Evolutionary conservation across 2,329 filamentous ascomycete species (phyloP).

Genomic region (Pezicula rhizophila): DNA sequence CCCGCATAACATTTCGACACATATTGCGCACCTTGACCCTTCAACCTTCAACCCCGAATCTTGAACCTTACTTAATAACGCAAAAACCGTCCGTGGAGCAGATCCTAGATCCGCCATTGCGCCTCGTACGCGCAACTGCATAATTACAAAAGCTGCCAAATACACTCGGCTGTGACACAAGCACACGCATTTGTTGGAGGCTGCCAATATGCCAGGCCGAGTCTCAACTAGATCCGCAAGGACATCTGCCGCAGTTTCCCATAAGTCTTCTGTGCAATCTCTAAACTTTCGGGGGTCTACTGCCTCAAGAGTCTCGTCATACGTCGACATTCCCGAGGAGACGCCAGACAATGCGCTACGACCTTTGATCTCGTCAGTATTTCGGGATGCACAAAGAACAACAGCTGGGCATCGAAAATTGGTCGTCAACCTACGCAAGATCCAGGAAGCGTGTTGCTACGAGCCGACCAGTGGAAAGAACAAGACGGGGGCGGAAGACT

Average conservation of each 20-base stretch:
- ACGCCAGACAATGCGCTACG: conserved; percentile 65
- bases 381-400: conserved; percentile 79
- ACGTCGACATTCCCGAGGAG: conserved; percentile 61
- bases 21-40: no score
- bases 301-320: conserved; percentile 30
- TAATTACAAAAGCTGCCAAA: background rate
- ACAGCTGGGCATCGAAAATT: conserved; percentile 88
- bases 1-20: no score
- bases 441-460: conserved; percentile 79
- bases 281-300: conserved; percentile 34
- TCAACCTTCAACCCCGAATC: no score
- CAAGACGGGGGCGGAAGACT: conserved; percentile 52
- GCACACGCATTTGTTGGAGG: background rate
- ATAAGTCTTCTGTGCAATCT: conserved; percentile 34
- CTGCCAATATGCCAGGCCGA: conserved; percentile 38
- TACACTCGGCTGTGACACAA: background rate
- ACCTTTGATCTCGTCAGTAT: conserved; percentile 65
- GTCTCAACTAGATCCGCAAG: conserved; percentile 34
- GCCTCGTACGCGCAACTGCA: no score
- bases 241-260: conserved; percentile 29
- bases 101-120: no score
- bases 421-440: conserved; percentile 78
- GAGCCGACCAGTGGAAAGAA: conserved; percentile 49
- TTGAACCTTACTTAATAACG: no score
- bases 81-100: no score